phyloP scores from a whole-genome alignment of 1,284 basidiomycete genomes.

The Austroboletus niveus region DNA sequence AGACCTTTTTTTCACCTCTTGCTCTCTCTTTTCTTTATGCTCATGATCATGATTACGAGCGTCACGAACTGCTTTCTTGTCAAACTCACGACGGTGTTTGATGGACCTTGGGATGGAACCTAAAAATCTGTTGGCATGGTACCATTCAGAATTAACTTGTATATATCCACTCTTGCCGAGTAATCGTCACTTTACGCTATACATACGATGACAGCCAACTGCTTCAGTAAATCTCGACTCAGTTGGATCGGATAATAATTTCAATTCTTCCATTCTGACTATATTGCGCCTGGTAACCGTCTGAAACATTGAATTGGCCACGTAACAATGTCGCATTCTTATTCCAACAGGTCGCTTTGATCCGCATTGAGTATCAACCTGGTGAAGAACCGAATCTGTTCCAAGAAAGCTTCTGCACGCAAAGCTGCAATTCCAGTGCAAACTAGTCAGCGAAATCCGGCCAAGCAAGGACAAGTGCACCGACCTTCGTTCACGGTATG shows the following conservation, averaged over 20 bases:
- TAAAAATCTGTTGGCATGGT: too few species aligned
- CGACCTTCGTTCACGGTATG: slow-evolving; percentile 55
- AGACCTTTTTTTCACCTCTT: neutral
- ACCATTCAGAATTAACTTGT: too few species aligned
- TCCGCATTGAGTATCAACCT: slow-evolving; percentile 37
- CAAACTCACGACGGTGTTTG: neutral
- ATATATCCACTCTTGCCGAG: too few species aligned
- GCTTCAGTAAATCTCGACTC: too few species aligned
- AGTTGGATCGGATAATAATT: too few species aligned
- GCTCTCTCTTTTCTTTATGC: neutral
- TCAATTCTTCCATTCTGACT: too few species aligned
- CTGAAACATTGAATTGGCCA: too few species aligned
- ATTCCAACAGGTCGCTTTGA: slow-evolving; percentile 20
- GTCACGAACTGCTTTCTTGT: neutral
- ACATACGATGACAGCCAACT: too few species aligned
- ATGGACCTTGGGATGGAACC: too few species aligned
- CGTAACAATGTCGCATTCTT: too few species aligned
- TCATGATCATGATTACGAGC: neutral
- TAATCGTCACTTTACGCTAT: too few species aligned
- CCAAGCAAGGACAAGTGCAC: neutral
- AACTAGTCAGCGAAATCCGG: neutral
- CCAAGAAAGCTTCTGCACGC: slow-evolving; percentile 34
- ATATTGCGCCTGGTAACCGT: too few species aligned
- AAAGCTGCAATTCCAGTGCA: slow-evolving; percentile 23
- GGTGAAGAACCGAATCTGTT: slow-evolving; percentile 37